A percentile compares a stretch with the other conserved stretches of the same genome.
phyloP scores from a whole-genome alignment of 306 rosid species.

The Astragalus membranaceus region DNA sequence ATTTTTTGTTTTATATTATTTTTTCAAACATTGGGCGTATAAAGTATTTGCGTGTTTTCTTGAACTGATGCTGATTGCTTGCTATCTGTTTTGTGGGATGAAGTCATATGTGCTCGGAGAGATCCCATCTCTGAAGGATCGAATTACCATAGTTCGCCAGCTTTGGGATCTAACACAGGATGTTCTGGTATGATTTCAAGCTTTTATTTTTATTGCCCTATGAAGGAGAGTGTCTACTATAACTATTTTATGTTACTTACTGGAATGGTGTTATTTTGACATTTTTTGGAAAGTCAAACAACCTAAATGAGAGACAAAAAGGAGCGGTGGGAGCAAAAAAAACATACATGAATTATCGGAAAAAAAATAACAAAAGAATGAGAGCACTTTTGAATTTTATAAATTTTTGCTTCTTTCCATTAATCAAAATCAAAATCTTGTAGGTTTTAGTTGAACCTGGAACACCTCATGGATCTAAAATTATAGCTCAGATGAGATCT shows the following conservation, averaged over 20 bases:
- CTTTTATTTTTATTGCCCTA: constrained; percentile 2
- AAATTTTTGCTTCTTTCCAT: neutral
- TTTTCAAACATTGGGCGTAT: neutral
- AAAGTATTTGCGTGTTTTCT: neutral
- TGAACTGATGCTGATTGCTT: constrained; percentile 23
- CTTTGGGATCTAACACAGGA: constrained; percentile 87
- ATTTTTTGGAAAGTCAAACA: neutral
- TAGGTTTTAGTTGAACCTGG: constrained; percentile 95
- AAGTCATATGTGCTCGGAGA: constrained; percentile 98
- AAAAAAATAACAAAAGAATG: neutral
- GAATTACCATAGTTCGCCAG: constrained; percentile 81
- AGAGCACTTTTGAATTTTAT: neutral
- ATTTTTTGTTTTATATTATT: neutral
- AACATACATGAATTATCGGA: neutral
- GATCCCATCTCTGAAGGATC: constrained; percentile 82
- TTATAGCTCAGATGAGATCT: constrained; percentile 95
- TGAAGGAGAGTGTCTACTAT: neutral
- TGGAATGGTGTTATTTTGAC: neutral
- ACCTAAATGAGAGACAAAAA: neutral
- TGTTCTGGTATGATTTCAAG: constrained; percentile 62
- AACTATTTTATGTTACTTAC: neutral
- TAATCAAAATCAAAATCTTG: constrained; percentile 18
- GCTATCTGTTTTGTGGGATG: constrained; percentile 30
- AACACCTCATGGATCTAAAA: constrained; percentile 80
- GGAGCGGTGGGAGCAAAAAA: neutral